Percentiles rank a stretch among this genome's conserved stretches.
Evolutionary conservation across 1,139 yeast genomes (phyloP).

Genomic region (Kodamaea arcana): DNA sequence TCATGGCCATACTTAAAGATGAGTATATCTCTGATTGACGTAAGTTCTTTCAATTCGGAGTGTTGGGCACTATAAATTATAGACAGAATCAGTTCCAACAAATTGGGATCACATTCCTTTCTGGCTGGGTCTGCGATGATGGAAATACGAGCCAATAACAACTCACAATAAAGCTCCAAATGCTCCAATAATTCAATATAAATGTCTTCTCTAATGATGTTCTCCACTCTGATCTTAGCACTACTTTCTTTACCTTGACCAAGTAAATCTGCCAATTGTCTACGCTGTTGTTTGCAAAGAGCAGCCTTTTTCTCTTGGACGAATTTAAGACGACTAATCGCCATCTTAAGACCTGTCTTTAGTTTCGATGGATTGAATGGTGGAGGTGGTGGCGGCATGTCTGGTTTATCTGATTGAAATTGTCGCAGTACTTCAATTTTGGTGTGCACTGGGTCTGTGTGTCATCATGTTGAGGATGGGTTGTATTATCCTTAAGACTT

Average conservation of each 20-base stretch:
- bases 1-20: slow-evolving; percentile 59
- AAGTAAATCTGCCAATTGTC: slow-evolving; percentile 71
- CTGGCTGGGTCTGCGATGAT: slow-evolving; percentile 42
- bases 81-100: slow-evolving; percentile 71
- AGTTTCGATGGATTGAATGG: slow-evolving; percentile 43
- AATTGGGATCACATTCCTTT: slow-evolving; percentile 53
- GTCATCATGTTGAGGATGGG: too few relatives aligned
- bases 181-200: slow-evolving; percentile 77
- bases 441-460: too few relatives aligned
- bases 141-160: slow-evolving; percentile 70
- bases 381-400: slow-evolving; percentile 20
- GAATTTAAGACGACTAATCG: slow-evolving; percentile 73
- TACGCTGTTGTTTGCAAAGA: slow-evolving; percentile 72
- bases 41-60: slow-evolving; percentile 73
- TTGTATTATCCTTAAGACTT: not conserved
- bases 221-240: slow-evolving; percentile 82
- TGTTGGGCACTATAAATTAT: slow-evolving; percentile 67
- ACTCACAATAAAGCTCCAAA: slow-evolving; percentile 79
- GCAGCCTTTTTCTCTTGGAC: slow-evolving; percentile 83
- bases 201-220: slow-evolving; percentile 80
- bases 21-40: slow-evolving; percentile 57
- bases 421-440: too few relatives aligned
- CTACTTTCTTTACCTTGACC: slow-evolving; percentile 73
- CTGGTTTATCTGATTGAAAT: too few relatives aligned
- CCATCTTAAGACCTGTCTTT: slow-evolving; percentile 74